Percentiles rank a stretch among this genome's conserved stretches.
These are phyloP conservation scores for Colletotrichum magnum DNA, from an alignment of 2,329 filamentous ascomycete genomes.

Conservation along the genomic window DNA sequence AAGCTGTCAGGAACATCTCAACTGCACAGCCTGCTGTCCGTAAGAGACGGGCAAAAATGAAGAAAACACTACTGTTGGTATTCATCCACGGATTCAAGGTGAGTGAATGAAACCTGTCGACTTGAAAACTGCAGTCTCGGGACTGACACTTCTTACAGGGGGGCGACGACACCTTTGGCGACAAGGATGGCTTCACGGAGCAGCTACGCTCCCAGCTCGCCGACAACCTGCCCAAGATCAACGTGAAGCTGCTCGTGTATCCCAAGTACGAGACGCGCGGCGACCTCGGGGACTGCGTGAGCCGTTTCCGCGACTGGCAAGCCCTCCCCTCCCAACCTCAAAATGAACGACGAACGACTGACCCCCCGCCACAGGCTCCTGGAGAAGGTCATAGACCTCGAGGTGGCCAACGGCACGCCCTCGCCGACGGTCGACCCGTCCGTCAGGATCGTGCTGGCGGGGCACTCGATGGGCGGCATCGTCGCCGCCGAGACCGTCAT, in stretches of 20 bases:
- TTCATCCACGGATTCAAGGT: slow-evolving; percentile 94
- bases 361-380: slow-evolving; percentile 73
- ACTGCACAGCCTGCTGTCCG: too few relatives aligned
- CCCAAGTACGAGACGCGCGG: slow-evolving; percentile 87
- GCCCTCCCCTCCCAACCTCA: neutral
- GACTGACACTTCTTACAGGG: slow-evolving; percentile 63
- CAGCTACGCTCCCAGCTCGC: slow-evolving; percentile 77
- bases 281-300: slow-evolving; percentile 79
- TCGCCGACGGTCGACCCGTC: slow-evolving; percentile 90
- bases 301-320: slow-evolving; percentile 78
- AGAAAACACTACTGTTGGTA: slow-evolving; percentile 84
- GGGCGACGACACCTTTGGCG: slow-evolving; percentile 82
- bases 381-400: slow-evolving; percentile 93
- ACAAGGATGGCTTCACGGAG: slow-evolving; percentile 76
- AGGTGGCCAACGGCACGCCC: slow-evolving; percentile 84
- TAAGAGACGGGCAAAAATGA: slow-evolving; percentile 65
- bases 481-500: slow-evolving; percentile 92
- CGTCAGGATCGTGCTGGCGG: slow-evolving; percentile 84
- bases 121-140: too few relatives aligned
- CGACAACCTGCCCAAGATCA: slow-evolving; percentile 76
- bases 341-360: neutral
- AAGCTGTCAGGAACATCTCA: slow-evolving; percentile 16
- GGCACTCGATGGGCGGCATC: slow-evolving; percentile 94
- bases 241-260: slow-evolving; percentile 79
- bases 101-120: too few relatives aligned